These are phyloP conservation scores for Talaromyces albobiverticillius DNA, from an alignment of 2,329 filamentous ascomycete species.

Conservation along the genomic window DNA sequence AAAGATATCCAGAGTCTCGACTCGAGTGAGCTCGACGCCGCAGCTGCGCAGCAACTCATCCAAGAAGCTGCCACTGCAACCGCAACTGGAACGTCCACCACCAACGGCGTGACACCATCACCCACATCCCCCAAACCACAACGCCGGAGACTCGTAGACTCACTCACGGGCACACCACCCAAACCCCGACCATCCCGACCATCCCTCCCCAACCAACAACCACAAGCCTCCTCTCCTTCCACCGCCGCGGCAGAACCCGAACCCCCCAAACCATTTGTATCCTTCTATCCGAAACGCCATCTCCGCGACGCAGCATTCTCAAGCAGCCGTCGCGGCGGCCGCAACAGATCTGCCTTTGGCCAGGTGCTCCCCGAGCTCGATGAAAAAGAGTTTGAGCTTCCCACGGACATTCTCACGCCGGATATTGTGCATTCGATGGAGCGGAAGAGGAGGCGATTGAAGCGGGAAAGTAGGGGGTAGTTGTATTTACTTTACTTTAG, in stretches of 20 bases:
- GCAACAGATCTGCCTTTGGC: constrained; percentile 77
- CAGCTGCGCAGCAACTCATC: constrained; percentile 70
- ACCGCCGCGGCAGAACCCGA: neutral
- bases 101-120: neutral
- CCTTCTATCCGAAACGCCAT: constrained; percentile 79
- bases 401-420: constrained; percentile 54
- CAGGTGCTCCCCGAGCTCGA: constrained; percentile 68
- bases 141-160: constrained; percentile 11
- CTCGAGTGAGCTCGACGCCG: constrained; percentile 67
- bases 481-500: too few relatives aligned
- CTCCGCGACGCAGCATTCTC: constrained; percentile 77
- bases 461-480: constrained; percentile 25
- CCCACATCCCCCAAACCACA: neutral
- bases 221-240: neutral
- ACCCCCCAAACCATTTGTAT: constrained; percentile 64
- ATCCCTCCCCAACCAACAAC: neutral
- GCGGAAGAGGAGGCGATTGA: constrained; percentile 35
- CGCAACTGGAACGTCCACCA: constrained; percentile 21
- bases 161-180: constrained; percentile 6
- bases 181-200: neutral
- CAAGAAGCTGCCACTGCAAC: constrained; percentile 64
- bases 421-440: constrained; percentile 42
- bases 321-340: constrained; percentile 64
- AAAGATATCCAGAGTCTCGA: constrained; percentile 44
- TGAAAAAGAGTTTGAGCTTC: constrained; percentile 71